Evolutionary conservation across 2,329 filamentous ascomycete genomes (phyloP), one percentile per base, ranked within the genome.

Genomic region (Hymenoscyphus linearis): DNA sequence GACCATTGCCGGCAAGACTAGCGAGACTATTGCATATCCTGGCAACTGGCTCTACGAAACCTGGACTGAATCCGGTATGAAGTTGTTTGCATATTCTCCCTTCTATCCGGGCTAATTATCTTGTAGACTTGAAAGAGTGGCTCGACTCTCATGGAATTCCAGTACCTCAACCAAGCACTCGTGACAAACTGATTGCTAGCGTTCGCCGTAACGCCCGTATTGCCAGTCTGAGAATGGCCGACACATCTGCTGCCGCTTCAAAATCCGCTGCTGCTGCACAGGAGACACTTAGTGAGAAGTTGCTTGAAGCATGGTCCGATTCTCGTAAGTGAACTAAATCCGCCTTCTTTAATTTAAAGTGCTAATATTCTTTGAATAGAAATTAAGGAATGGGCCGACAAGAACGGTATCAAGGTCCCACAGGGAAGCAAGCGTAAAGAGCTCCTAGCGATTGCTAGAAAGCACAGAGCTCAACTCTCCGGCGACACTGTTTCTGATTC

Each of bases 11-110:
- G 86, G 91, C 76, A 86, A 86, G 76, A 74, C 75, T 12, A 90
- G 90, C 63, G 88, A 97, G 76, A 88, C 91, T 14, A 78, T 85
- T 58, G 78, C 85, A n/a, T 98, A 98, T 72, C 95, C 95, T 36
- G 95, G 95, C 44, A 86, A 97, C 78, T 98, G 95, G 95, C 79
- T 98, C 52, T 99, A 97, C 73, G 83, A 87, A 63, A 82, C 88
- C 7, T 99, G 95, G 95, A 88, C 90, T 58, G 78, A 96, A 66
- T 97, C 93, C 66, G 71, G 71, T 72, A 66, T 55, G 65, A 7
- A 61, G 16, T 40, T 37, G 3, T 31, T 10, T 16, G 18, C 5
- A 2, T 31, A 0, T 18, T 55, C 27, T 22, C 13, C 2, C 10
- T 14, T 16, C 4, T 35, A 3, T n/a, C n/a, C 10, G 31, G 10